phyloP scores from a whole-genome alignment of 164 flowering plant species.

The Vitis rotundifolia region DNA sequence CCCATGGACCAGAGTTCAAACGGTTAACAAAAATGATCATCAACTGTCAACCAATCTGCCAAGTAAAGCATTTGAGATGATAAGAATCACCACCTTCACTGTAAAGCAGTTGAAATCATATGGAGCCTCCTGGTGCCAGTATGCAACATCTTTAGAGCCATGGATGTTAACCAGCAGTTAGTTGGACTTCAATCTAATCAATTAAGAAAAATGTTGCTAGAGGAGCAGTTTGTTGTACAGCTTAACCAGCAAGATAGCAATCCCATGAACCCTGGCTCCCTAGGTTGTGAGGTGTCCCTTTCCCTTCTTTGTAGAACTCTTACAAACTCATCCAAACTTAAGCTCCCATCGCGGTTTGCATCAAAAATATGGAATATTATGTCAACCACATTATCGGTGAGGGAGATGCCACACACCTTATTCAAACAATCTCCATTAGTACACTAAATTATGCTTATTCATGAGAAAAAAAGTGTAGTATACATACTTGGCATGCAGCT shows the following conservation, averaged over 20 bases:
- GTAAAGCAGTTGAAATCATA: no score
- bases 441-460: background rate
- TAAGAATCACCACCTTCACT: no score
- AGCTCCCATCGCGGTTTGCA: conserved; percentile 61
- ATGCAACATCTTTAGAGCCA: no score
- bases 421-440: conserved; percentile 2
- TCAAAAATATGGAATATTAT: conserved; percentile 81
- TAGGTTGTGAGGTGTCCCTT: conserved; percentile 33
- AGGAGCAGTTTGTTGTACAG: conserved; percentile 44
- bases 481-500: conserved; percentile 72
- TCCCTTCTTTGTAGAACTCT: conserved; percentile 67
- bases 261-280: conserved; percentile 43
- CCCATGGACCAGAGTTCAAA: no score
- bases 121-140: no score
- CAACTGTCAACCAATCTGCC: no score
- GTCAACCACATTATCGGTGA: conserved; percentile 61
- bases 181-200: background rate
- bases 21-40: no score
- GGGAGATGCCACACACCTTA: conserved; percentile 76
- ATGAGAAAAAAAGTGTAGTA: background rate
- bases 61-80: no score
- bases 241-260: conserved; percentile 56
- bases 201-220: conserved; percentile 23
- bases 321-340: conserved; percentile 79
- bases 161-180: no score